Percentiles rank a stretch among this genome's conserved stretches.
phyloP scores from a whole-genome alignment of 768 basidiomycete genomes.

The Tremella mesenterica region DNA sequence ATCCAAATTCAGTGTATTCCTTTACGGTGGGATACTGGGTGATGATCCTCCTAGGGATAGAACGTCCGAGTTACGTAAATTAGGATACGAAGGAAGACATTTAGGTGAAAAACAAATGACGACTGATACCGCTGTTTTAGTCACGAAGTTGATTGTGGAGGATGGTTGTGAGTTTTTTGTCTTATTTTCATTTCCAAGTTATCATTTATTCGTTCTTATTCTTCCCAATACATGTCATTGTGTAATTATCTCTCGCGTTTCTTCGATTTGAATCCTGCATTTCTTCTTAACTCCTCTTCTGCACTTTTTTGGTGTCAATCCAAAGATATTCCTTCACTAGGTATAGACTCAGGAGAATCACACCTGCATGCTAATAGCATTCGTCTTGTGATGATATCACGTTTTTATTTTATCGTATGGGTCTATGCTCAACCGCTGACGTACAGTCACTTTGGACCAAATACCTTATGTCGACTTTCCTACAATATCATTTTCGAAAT shows the following conservation, averaged over 20 bases:
- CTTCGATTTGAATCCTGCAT: no score
- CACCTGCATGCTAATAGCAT: no score
- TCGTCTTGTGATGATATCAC: no score
- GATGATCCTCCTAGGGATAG: conserved; percentile 94
- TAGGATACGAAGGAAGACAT: conserved; percentile 80
- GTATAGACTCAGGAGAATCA: no score
- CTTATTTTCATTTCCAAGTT: conserved; percentile 14
- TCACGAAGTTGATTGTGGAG: conserved; percentile 71
- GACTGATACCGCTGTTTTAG: conserved; percentile 90
- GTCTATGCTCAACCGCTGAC: not conserved
- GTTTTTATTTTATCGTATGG: no score
- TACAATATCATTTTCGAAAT: conserved; percentile 73
- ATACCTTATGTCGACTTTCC: conserved; percentile 63
- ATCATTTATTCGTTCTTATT: not conserved
- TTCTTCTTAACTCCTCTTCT: not conserved
- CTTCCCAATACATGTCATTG: not conserved
- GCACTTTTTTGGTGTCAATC: not conserved
- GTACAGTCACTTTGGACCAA: conserved; percentile 55
- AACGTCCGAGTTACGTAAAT: conserved; percentile 72
- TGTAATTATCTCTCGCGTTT: not conserved
- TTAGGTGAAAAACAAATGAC: conserved; percentile 92
- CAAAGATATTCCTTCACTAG: no score
- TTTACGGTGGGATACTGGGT: conserved; percentile 69
- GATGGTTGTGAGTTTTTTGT: conserved; percentile 55
- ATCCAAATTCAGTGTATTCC: conserved; percentile 70